Evolutionary conservation across 2,329 filamentous ascomycete genomes (phyloP), one percentile per base, ranked within the genome.

Genomic region (Cladophialophora yegresii): DNA sequence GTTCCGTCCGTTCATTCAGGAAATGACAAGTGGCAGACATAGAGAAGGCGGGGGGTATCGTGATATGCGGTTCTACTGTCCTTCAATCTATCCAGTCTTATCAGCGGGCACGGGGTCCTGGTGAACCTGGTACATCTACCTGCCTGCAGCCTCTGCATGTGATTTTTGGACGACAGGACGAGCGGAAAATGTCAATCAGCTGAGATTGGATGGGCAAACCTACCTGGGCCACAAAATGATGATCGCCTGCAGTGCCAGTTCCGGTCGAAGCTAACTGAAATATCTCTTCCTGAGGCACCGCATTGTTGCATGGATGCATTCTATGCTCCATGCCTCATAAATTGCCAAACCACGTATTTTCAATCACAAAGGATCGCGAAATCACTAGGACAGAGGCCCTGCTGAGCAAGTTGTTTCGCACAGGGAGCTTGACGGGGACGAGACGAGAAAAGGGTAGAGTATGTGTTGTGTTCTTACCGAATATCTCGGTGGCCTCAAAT

Each of bases 1-100:
- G 47, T 20, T 32, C 32, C 40, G 13, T 50, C 49, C 56, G 28
- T 49, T 47, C 43, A 58, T 36, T 58, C 56, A 58, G 43, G 26
- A 13, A 43, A n/a, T 58, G 16, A 58, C 56, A 58, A 26, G 56
- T 58, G 47, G 56, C 56, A 32, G 30, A 13, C 49, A 16, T 49
- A 50, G 43, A 22, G 45, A 28, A 26, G 47, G 26, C 3, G 26
- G 26, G 26, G 26, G 26, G 26, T 3, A 3, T 28, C 26, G 26
- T 3, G 26, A 28, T 6, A 28, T 28, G 26, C 3, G 26, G 3
- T 28, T 3, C 26, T 28, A 6, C 6, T 28, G 26, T 28, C 26
- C 26, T 28, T 28, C 26, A 3, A 28, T 28, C 26, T 6, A 28
- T 28, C 26, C 26, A 28, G 26, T 28, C 26, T 6, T 6, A 28